Evolutionary conservation across 1,284 basidiomycete species (phyloP), one percentile per base, ranked within the genome.

Genomic region (Cutaneotrichosporon sp.): DNA sequence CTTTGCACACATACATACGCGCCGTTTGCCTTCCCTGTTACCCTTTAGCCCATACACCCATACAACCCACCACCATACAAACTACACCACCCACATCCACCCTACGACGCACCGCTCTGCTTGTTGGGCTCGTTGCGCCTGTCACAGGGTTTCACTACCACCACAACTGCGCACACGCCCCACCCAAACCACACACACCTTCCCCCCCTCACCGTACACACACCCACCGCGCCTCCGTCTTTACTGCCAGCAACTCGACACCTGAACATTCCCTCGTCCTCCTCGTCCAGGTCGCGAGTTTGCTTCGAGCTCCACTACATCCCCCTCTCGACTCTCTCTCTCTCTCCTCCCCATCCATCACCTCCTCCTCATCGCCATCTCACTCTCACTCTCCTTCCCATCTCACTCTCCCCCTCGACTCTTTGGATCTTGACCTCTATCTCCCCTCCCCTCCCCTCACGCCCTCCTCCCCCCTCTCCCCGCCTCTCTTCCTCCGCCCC

Each of bases 311-410:
- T 41, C 12, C 22, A 23, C 40, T 14, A 41, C 22, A 23, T 14
- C 40, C 23, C 26, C 26, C 15, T 20, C 17, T 22, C 20, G 18
- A 5, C 22, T 13, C 37, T 18, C 37, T 17, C 37, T 3, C 37
- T 38, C 37, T 38, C 38, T 40, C 38, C 22, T 21, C 38, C 7
- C 20, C 18, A 15, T 17, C 21, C 34, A 4, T 43, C 26, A 30
- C 21, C 26, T 35, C 35, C 33, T 46, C 23, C 15, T 38, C 43
- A 10, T 39, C 44, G 30, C 37, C 34, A 21, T 7, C 22, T 20
- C 21, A 20, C 39, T 48, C 26, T 38, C 21, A 23, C 51, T 43
- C 47, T 33, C 44, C 36, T 26, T 23, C 42, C 39, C 34, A 26
- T 41, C 38, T 35, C 20, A 26, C 47, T 46, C 35, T 43, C 42